phyloP scores from a whole-genome alignment of 1,139 yeast species.

The Waltiozyma sp. region DNA sequence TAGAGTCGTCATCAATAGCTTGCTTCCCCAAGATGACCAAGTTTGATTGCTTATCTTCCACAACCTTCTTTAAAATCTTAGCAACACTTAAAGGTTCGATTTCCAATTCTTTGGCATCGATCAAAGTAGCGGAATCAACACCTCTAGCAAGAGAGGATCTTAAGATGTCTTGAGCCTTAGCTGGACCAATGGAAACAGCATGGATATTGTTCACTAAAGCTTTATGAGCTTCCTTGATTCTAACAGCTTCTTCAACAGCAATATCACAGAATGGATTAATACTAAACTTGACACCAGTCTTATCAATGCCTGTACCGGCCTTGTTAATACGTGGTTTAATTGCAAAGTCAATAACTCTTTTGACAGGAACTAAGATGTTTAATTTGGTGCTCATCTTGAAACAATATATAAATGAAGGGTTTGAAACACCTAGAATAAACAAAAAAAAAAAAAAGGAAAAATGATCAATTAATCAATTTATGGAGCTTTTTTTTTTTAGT shows the following conservation, averaged over 20 bases:
- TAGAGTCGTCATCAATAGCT: constrained; percentile 89
- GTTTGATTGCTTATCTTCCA: constrained; percentile 61
- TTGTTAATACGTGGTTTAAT: constrained; percentile 88
- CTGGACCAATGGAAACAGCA: constrained; percentile 86
- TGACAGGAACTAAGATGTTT: constrained; percentile 77
- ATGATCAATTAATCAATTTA: too few relatives aligned
- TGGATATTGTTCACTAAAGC: constrained; percentile 73
- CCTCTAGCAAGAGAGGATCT: constrained; percentile 93
- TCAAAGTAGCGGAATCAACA: constrained; percentile 72
- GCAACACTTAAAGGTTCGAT: constrained; percentile 90
- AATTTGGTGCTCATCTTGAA: constrained; percentile 19
- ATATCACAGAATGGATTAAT: constrained; percentile 97
- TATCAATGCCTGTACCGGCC: constrained; percentile 76
- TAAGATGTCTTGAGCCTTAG: constrained; percentile 78
- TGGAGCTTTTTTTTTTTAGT: too few relatives aligned
- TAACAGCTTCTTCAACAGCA: constrained; percentile 87
- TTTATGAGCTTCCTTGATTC: constrained; percentile 59
- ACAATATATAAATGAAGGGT: background rate
- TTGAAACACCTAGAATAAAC: background rate
- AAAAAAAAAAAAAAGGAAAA: too few relatives aligned
- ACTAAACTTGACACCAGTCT: constrained; percentile 84
- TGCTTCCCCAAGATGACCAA: constrained; percentile 87
- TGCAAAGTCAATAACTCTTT: constrained; percentile 90
- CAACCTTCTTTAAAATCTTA: constrained; percentile 66
- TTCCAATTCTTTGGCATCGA: constrained; percentile 62